phyloP scores from a whole-genome alignment of 192 early-diverging fungal species.

The Irineochytrium annulatum region DNA sequence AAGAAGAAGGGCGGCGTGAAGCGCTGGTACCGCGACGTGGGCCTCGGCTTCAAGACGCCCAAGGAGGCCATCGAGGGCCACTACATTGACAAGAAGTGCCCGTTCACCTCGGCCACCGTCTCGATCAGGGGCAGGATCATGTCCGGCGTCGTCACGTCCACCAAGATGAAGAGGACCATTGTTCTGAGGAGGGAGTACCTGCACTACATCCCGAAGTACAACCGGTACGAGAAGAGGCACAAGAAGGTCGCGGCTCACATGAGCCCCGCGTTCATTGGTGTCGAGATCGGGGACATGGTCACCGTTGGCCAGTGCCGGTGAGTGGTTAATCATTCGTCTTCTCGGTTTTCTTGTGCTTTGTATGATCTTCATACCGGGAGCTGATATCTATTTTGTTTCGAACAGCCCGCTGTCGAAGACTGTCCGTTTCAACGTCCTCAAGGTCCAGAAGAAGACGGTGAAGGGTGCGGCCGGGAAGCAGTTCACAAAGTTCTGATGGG shows the following conservation, averaged over 20 bases:
- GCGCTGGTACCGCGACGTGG: slow-evolving; percentile 99
- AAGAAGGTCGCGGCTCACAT: slow-evolving; percentile 98
- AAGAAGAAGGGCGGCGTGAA: slow-evolving; percentile 67
- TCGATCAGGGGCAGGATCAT: slow-evolving; percentile 98
- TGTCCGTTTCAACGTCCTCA: slow-evolving; percentile 99
- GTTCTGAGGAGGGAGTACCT: slow-evolving; percentile 98
- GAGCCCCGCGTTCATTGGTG: slow-evolving; percentile 91
- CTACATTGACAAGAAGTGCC: slow-evolving; percentile 99
- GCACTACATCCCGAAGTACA: slow-evolving; percentile 99
- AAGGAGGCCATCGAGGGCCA: slow-evolving; percentile 92
- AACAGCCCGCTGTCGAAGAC: slow-evolving; percentile 95
- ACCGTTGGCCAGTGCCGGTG: slow-evolving; percentile 98
- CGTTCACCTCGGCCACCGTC: slow-evolving; percentile 89
- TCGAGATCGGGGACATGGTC: slow-evolving; percentile 81
- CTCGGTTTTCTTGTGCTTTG: neutral
- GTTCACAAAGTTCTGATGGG: slow-evolving; percentile 94
- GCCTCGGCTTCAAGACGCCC: slow-evolving; percentile 99
- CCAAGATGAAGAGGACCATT: slow-evolving; percentile 99
- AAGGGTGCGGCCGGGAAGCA: slow-evolving; percentile 73
- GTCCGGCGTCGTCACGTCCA: slow-evolving; percentile 84
- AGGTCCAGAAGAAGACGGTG: slow-evolving; percentile 77
- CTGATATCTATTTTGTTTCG: neutral
- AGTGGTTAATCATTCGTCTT: neutral
- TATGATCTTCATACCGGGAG: neutral
- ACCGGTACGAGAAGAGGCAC: slow-evolving; percentile 99